Evolutionary conservation across 805 yeast genomes (phyloP), one percentile per base, ranked within the genome.

Genomic region (Saccharomycopsis sp.): DNA sequence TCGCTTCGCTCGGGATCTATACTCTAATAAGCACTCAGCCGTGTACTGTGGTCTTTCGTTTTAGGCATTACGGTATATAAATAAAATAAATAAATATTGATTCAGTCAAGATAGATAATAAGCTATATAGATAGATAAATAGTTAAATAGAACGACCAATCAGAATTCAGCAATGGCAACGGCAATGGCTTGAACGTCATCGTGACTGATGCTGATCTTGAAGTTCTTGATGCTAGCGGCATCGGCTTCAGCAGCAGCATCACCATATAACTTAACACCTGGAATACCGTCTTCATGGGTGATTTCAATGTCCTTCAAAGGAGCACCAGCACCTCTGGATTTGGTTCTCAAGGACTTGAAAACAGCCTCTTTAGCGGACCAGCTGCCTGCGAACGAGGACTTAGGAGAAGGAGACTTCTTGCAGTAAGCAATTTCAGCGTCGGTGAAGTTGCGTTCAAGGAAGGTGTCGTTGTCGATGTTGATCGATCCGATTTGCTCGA

Each of bases 311-410:
- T 90, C 97, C 71, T 81, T 83, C 76, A 94, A 80, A 38, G 96
- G 79, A 44, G 99, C 98, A 62, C 98, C 99, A 15, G 93, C 97
- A 61, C 99, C 99, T 70, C 85, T 82, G 53, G 96, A 84, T 69
- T 82, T 81, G 63, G 89, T 96, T 62, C 94, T 92, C 69, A 94
- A 78, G 19, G 97, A 89, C 78, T 94, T 94, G 85, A 94, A 94
- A 41, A 92, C 97, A 50, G 99, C 99, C 77, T 94, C 99, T 76
- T 94, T 94, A 52, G 99, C 99, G 34, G 97, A 89, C 99, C 99
- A 94, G 51, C 96, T 87, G 53, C 99, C 99, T 25, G 99, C 91
- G 74, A 81, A 94, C 2, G 97, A 89, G 14, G 98, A 89, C 68
- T 84, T 87, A 55, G 94, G 89, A 64, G 80, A 79, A 50, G 97